Base-by-base conservation (phyloP, 495 filamentous ascomycete species). In the Penicillium ochrochloron region DNA sequence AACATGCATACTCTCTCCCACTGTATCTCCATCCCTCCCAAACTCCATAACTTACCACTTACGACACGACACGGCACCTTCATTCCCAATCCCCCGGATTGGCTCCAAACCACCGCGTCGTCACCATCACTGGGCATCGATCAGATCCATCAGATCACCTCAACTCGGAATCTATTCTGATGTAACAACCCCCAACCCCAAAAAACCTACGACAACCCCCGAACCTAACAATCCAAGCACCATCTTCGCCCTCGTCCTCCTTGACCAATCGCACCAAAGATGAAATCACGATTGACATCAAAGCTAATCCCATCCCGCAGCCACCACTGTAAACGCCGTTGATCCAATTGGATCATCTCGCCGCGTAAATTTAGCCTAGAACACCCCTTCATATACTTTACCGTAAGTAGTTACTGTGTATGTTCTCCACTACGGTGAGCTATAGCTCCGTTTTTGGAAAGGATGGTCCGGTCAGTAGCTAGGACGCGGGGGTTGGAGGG, bases 251-350 rank as follows among this genome's bases (percentile, higher is more conserved):
- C 25, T 27, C 25, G 25, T 27, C 4, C 25, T 55, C 60, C 64
- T 64, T 64, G 61, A 58, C 64, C 50, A 29, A 51, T 44, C 50
- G 51, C 59, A 59, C 64, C 67, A 50, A 61, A 51, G 57, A 52
- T 50, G 31, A 53, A 58, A 61, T 29, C 25, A 41, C 19, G n/a
- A 66, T 66, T 68, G 68, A 57, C 66, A 65, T 33, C 15, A 61
- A 70, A 70, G 65, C 68, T 70, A 68, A 34, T 70, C 35, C n/a
- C 41, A 21, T 61, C 60, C 29, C 11, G 23, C 10, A 42, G 37
- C 21, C 41, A 27, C 39, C 27, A 12, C n/a, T 14, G 19, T n/a
- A 29, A 21, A 17, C 37, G 23, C 23, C 4, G 5, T 60, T 21
- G 3, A 31, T 60, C 6, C n/a, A 5, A 60, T 48, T 19, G 42